Percentiles rank a stretch among this genome's conserved stretches.
Conservation (phyloP, 2,329 filamentous ascomycete species). For the Mycosphaerella sp. region DNA sequence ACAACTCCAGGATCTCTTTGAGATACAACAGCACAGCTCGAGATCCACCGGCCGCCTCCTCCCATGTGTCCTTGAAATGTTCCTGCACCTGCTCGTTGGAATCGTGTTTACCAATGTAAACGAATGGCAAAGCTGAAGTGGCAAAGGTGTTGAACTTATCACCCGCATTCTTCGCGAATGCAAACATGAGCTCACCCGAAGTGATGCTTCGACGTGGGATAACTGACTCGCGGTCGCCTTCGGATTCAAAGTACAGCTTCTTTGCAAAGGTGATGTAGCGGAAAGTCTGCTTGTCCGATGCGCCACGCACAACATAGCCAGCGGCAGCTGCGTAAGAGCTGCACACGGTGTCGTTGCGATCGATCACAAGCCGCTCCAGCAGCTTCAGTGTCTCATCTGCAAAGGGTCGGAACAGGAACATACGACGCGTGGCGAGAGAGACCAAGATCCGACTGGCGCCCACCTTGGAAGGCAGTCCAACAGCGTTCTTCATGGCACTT, state of each 20-base stretch:
- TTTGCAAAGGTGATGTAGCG: constrained; percentile 52
- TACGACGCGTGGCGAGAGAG: constrained; percentile 75
- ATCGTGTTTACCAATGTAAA: constrained; percentile 84
- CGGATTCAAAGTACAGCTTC: constrained; percentile 71
- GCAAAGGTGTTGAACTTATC: constrained; percentile 80
- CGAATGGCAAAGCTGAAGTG: constrained; percentile 70
- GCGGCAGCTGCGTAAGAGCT: constrained; percentile 80
- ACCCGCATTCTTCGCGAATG: constrained; percentile 77
- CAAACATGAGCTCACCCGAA: constrained; percentile 73
- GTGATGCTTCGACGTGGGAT: constrained; percentile 51
- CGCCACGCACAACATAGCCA: constrained; percentile 70
- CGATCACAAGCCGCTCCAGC: constrained; percentile 74
- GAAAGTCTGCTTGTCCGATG: constrained; percentile 54
- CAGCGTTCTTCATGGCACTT: constrained; percentile 71
- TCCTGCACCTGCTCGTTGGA: constrained; percentile 71
- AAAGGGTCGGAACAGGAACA: constrained; percentile 66
- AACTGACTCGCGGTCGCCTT: constrained; percentile 56
- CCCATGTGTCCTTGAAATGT: constrained; percentile 80
- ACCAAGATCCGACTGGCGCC: constrained; percentile 81
- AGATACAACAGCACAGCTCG: constrained; percentile 79
- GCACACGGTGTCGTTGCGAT: constrained; percentile 90
- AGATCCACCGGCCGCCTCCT: constrained; percentile 78
- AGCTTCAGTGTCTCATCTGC: constrained; percentile 69
- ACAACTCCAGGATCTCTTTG: constrained; percentile 68
- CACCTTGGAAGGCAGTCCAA: constrained; percentile 90